Conservation (phyloP, 2,329 filamentous ascomycete genomes). For the Apiospora kogelbergensis region DNA sequence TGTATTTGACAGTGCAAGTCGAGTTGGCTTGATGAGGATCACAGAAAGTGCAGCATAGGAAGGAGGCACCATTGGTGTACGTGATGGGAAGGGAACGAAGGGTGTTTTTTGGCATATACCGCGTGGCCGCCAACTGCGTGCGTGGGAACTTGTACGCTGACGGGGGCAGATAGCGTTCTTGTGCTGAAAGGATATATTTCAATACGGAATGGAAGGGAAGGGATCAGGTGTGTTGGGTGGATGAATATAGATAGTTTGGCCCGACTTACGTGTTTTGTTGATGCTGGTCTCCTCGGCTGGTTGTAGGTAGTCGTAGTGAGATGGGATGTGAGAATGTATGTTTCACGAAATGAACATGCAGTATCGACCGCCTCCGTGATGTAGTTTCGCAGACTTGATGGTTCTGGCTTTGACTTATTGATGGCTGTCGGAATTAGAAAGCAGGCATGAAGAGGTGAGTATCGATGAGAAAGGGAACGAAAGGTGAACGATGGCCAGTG, state of each 20-base stretch:
- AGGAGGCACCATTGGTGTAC: neutral
- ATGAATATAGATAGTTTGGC: neutral
- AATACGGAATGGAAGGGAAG: neutral
- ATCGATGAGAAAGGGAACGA: neutral
- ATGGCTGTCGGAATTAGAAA: neutral
- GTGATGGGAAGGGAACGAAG: neutral
- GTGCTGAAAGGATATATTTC: neutral
- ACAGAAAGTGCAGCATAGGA: neutral
- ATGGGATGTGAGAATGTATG: neutral
- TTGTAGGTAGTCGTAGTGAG: neutral
- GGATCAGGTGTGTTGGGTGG: neutral
- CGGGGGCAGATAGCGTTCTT: neutral
- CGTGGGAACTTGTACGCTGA: neutral
- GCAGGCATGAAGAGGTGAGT: neutral
- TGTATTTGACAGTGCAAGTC: neutral
- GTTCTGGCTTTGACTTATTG: neutral
- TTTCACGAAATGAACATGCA: neutral
- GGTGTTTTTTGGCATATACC: neutral
- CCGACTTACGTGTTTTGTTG: neutral
- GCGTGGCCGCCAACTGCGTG: neutral
- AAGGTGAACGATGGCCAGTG: neutral
- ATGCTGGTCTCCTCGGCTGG: neutral
- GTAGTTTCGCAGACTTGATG: neutral
- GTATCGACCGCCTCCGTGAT: neutral
- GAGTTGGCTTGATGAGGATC: neutral